These are phyloP conservation scores for Mycena metata DNA, from an alignment of 768 basidiomycete species.

Conservation along the genomic window DNA sequence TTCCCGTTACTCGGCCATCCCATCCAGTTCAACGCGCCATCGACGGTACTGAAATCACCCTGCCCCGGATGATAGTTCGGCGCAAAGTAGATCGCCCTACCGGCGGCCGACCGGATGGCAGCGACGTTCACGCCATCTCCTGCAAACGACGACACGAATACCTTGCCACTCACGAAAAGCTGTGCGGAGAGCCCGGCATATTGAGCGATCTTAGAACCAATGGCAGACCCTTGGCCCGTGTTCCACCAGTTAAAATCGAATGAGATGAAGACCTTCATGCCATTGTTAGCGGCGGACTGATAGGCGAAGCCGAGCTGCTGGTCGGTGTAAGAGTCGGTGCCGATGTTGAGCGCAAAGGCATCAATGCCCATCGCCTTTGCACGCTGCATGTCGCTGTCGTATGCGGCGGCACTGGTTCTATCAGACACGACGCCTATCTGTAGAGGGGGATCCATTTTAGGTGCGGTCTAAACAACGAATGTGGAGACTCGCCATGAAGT, in stretches of 20 bases:
- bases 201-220: conserved; percentile 53
- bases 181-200: conserved; percentile 57
- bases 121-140: conserved; percentile 51
- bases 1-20: conserved; percentile 38
- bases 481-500: conserved; percentile 35
- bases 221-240: conserved; percentile 41
- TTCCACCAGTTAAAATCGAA: conserved; percentile 49
- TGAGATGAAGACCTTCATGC: conserved; percentile 53
- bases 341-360: conserved; percentile 62
- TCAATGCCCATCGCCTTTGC: conserved; percentile 47
- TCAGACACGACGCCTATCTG: conserved; percentile 39
- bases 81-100: conserved; percentile 26
- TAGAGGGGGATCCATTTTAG: background rate
- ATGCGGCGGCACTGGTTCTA: conserved; percentile 34
- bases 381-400: conserved; percentile 38
- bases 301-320: conserved; percentile 52
- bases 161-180: conserved; percentile 51
- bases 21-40: conserved; percentile 40
- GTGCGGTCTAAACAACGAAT: background rate
- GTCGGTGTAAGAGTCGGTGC: conserved; percentile 55
- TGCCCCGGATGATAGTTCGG: conserved; percentile 40
- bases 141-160: conserved; percentile 59
- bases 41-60: conserved; percentile 31
- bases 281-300: conserved; percentile 50
- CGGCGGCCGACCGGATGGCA: conserved; percentile 30